Evolutionary conservation across 2,329 filamentous ascomycete species (phyloP), one percentile per base, ranked within the genome.

Genomic region (Purpureocillium takamizusanense): DNA sequence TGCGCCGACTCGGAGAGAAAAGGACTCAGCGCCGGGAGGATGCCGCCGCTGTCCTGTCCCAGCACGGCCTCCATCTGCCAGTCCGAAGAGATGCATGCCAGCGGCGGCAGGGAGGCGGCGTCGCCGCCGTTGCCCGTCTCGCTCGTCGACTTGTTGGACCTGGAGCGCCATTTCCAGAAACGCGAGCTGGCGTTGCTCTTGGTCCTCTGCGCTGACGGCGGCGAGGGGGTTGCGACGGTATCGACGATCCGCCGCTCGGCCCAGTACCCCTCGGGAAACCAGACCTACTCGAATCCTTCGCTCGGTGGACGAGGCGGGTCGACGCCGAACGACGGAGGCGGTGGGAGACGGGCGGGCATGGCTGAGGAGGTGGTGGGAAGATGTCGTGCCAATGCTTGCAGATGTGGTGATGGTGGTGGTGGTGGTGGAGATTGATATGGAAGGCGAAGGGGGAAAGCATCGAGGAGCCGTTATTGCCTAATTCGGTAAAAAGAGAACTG

Each of bases 181-280:
- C 56, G 56, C 15, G 51, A 56, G 18, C 51, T 54, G 17, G 56
- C 51, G 36, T 48, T 61, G 36, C 56, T 62, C 45, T 58, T 59
- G 12, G 35, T 53, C 21, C 21, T 25, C 21, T n/a, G n/a, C n/a
- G 25, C 25, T 7, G 28, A 30, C 6, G 11, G 7, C n/a, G 28
- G 11, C 28, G 6, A 6, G 12, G 28, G 5, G 28, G 11, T 7
- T 12, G 12, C 13, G 11, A 30, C n/a, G 11, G 12, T 6, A 14
- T 33, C 36, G 51, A 46, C 16, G 18, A 49, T 40, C 34, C 67
- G 60, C n/a, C 75, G 63, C 54, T 78, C 75, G n/a, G 75, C 75
- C 74, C 74, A 78, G 51, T 76, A 79, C 6, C 75, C 75, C 37
- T 68, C 70, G 1, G 75, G 74, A 51, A 74, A 78, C 75, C 74